Evolutionary conservation across 768 basidiomycete genomes (phyloP).

Genomic region (Sarcodon aspratus): DNA sequence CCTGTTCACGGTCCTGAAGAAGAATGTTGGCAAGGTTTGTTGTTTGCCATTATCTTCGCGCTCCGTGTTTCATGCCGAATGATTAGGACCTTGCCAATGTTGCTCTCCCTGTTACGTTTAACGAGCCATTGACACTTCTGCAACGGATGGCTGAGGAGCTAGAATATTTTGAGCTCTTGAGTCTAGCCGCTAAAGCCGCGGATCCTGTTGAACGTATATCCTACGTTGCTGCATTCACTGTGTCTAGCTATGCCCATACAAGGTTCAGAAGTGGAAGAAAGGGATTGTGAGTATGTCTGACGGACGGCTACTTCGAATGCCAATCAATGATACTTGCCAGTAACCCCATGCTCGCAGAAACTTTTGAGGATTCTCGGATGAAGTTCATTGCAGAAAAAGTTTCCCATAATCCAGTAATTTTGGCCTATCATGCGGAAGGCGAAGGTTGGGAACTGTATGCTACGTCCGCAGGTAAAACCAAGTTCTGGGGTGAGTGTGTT

Average conservation of each 20-base stretch:
- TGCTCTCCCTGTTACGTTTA: conserved; percentile 81
- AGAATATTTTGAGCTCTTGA: conserved; percentile 65
- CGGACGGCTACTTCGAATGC: background rate
- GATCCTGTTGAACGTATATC: conserved; percentile 62
- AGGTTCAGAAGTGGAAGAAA: conserved; percentile 73
- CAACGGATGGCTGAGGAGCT: conserved; percentile 78
- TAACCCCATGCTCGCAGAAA: conserved; percentile 83
- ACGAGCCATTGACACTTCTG: conserved; percentile 76
- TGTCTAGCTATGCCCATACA: conserved; percentile 77
- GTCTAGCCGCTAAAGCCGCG: conserved; percentile 42
- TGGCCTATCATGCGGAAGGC: conserved; percentile 81
- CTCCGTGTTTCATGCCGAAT: background rate
- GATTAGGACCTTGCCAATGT: conserved; percentile 71
- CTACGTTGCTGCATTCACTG: conserved; percentile 74
- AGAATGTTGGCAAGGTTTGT: conserved; percentile 77
- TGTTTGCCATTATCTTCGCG: conserved; percentile 3
- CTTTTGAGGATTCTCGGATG: conserved; percentile 75
- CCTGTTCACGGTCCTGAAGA: conserved; percentile 72
- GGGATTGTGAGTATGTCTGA: conserved; percentile 55
- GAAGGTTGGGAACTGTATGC: conserved; percentile 63
- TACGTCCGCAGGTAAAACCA: conserved; percentile 75
- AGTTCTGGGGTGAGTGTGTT: conserved; percentile 70
- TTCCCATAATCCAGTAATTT: conserved; percentile 71
- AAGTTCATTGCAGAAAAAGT: conserved; percentile 84
- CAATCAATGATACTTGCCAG: conserved; percentile 22